Evolutionary conservation across 2,329 filamentous ascomycete genomes (phyloP).

Genomic region (Venturia nashicola): DNA sequence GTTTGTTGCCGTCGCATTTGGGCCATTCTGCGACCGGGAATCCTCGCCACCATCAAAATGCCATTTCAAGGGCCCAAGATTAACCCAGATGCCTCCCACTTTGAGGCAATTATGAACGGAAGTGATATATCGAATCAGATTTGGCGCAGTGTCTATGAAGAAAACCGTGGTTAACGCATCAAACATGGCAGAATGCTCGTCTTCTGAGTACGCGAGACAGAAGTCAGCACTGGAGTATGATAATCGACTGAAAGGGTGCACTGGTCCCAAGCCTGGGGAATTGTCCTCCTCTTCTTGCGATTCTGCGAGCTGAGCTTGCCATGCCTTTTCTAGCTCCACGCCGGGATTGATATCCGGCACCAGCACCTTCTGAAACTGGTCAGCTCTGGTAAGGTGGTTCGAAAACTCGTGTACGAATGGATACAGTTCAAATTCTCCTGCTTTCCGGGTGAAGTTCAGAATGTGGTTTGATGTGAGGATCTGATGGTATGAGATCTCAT

Average conservation of each 20-base stretch:
- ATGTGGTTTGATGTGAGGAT: constrained; percentile 73
- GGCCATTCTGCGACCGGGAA: neutral
- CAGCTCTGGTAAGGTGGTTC: constrained; percentile 60
- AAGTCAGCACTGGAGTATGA: constrained; percentile 92
- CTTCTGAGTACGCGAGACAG: constrained; percentile 64
- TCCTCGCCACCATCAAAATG: constrained; percentile 49
- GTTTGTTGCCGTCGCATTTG: neutral
- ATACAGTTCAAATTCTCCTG: constrained; percentile 58
- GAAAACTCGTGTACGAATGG: constrained; percentile 85
- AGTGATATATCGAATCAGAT: constrained; percentile 80
- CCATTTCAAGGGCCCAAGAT: constrained; percentile 86
- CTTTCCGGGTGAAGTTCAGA: constrained; percentile 51
- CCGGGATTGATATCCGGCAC: constrained; percentile 61
- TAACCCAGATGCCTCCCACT: constrained; percentile 71
- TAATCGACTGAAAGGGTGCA: constrained; percentile 53
- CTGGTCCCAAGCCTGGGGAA: constrained; percentile 13
- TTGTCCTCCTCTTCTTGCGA: neutral
- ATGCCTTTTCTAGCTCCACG: constrained; percentile 20
- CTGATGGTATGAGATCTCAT: constrained; percentile 93
- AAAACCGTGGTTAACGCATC: constrained; percentile 84
- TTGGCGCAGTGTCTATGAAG: constrained; percentile 94
- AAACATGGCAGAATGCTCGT: constrained; percentile 49
- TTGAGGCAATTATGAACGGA: constrained; percentile 68
- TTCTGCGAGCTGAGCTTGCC: constrained; percentile 9
- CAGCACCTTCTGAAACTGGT: constrained; percentile 61